Evolutionary conservation across 2,329 filamentous ascomycete species (phyloP), one percentile per base, ranked within the genome.

Genomic region (Stemphylium lycopersici): DNA sequence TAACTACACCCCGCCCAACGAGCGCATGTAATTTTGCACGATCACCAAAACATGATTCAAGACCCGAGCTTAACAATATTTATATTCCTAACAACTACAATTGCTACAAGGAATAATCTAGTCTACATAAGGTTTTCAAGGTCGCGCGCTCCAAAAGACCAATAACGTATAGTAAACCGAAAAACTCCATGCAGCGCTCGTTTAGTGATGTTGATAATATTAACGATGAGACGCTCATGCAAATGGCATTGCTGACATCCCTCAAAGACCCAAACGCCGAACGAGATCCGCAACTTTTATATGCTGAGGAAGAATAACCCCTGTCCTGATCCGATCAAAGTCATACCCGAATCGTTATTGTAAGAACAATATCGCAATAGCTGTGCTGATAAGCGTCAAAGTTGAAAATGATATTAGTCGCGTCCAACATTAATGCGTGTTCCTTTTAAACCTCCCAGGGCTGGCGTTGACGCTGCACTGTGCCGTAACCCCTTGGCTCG

Each of bases 401-500:
- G 8, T 41, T 4, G 40, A 13, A 16, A 11, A 12, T 8, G 15
- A 39, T n/a, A 36, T 36, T 36, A 24, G 24, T n/a, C 20, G 20
- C 29, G 24, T 36, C 16, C 18, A 26, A 15, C n/a, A 26, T 5
- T 45, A 45, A 36, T 6, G 24, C 11, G 24, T n/a, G 22, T 20
- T 26, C 10, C 18, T 11, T 49, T 51, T 38, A 64, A 11, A 36
- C 44, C 36, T 61, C 60, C 55, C 60, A 64, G 26, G 57, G 43
- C 24, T 58, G 62, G 16, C 65, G 51, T 7, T 45, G 54, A 13
- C 55, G 58, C 2, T 58, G 47, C 15, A 71, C 57, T 22, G 63
- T 67, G 10, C 69, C 69, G 33, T 72, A 71, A 13, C 56, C 55
- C 11, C 58, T 54, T 4, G 65, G 65, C 55, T 74, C 72, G 24